phyloP scores from a whole-genome alignment of 108 stramenopile species.

The Fistulifera solaris region DNA sequence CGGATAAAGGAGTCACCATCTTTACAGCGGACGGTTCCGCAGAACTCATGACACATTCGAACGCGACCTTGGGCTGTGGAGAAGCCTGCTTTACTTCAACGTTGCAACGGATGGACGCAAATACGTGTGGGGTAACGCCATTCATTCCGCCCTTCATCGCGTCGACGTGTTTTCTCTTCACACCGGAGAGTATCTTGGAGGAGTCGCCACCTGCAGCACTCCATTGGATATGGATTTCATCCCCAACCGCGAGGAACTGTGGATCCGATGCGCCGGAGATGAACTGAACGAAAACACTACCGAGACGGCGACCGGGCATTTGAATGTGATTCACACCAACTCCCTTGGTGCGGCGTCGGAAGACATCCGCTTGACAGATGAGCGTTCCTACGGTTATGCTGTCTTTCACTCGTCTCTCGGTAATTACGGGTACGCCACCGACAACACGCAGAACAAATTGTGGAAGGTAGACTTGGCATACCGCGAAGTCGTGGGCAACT shows the following conservation, averaged over 20 bases:
- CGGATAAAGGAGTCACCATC: no score
- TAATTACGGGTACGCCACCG: slow-evolving; percentile 13
- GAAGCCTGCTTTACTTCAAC: no score
- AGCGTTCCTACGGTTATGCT: slow-evolving; percentile 1
- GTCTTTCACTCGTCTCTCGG: slow-evolving; percentile 13
- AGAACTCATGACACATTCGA: no score
- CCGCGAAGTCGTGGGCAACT: slow-evolving; percentile 5
- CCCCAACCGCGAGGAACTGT: slow-evolving; percentile 23
- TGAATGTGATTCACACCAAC: slow-evolving; percentile 16
- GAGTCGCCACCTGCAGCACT: slow-evolving; percentile 13
- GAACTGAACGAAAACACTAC: slow-evolving; percentile 4
- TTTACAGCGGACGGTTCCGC: no score
- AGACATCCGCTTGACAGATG: neutral
- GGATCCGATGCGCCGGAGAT: slow-evolving; percentile 15
- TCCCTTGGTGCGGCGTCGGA: neutral
- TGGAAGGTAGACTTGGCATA: slow-evolving; percentile 13
- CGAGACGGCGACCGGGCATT: no score
- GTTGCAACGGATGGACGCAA: no score
- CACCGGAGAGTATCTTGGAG: slow-evolving; percentile 11
- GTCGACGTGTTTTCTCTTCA: slow-evolving; percentile 18
- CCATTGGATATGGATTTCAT: slow-evolving; percentile 19
- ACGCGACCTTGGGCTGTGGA: no score
- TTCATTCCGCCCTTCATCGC: no score
- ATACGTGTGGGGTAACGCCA: no score
- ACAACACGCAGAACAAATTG: neutral